These are phyloP conservation scores for Westerdykella ornata DNA, from an alignment of 2,329 filamentous ascomycete species.

Conservation along the genomic window DNA sequence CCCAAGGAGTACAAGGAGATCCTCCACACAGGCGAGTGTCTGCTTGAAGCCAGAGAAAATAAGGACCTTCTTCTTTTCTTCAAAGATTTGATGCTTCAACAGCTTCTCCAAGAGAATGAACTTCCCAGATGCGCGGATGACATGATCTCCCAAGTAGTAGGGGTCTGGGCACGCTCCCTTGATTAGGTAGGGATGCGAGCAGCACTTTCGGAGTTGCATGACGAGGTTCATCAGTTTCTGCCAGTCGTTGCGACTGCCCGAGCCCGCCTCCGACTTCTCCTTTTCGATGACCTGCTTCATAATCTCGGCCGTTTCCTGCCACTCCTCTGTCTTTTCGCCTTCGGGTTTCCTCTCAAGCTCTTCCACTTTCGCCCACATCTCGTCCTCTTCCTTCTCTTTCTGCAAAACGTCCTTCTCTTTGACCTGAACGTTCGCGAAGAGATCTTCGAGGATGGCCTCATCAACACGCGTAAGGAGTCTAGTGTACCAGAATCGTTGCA, in stretches of 20 bases:
- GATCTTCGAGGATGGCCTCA: constrained; percentile 45
- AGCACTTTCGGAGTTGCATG: constrained; percentile 52
- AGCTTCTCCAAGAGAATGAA: constrained; percentile 51
- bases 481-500: constrained; percentile 55
- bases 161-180: constrained; percentile 42
- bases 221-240: constrained; percentile 49
- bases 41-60: constrained; percentile 53
- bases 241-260: constrained; percentile 37
- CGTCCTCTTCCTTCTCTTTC: constrained; percentile 34
- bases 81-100: constrained; percentile 44
- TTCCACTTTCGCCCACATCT: constrained; percentile 30
- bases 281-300: constrained; percentile 72
- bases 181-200: constrained; percentile 50
- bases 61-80: constrained; percentile 48
- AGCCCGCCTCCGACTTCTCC: constrained; percentile 28
- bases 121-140: constrained; percentile 50
- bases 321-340: constrained; percentile 23
- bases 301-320: constrained; percentile 80
- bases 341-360: constrained; percentile 17
- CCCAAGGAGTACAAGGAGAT: constrained; percentile 44
- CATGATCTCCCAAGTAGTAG: constrained; percentile 43
- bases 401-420: constrained; percentile 40
- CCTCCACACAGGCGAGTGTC: constrained; percentile 48
- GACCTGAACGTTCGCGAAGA: constrained; percentile 45
- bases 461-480: constrained; percentile 51